Percentiles rank a stretch among this genome's conserved stretches.
Conservation (phyloP, 2,329 filamentous ascomycete genomes). For the Cladosporium sp. region DNA sequence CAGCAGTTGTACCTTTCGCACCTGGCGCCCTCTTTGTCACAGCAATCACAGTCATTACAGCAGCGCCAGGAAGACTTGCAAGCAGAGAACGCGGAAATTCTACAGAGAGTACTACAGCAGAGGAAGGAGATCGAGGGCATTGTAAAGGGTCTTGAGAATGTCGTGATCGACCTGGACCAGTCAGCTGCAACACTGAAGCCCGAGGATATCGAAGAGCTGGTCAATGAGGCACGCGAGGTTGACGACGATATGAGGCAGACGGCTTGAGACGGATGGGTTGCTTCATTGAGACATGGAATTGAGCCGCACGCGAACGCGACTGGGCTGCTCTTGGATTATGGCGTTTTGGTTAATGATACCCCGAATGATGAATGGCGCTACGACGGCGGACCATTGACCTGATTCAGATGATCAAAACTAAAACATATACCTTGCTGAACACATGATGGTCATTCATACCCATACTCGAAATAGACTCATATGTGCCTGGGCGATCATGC, state of each 20-base stretch:
- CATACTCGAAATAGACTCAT: no score
- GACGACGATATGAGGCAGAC: conserved; percentile 26
- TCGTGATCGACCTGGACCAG: conserved; percentile 55
- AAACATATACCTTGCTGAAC: no score
- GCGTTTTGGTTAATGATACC: conserved; percentile 10
- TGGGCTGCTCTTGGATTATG: not conserved
- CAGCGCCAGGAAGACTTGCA: conserved; percentile 48
- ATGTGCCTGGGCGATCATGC: no score
- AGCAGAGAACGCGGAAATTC: conserved; percentile 49
- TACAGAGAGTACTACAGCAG: conserved; percentile 50
- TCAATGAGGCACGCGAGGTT: conserved; percentile 26
- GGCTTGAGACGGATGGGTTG: conserved; percentile 11
- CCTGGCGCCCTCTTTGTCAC: conserved; percentile 52
- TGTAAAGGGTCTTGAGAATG: conserved; percentile 51
- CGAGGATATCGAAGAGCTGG: conserved; percentile 26
- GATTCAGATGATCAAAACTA: no score
- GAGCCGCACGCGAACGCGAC: not conserved
- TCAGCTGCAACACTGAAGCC: conserved; percentile 39
- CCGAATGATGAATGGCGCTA: not conserved
- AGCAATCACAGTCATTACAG: conserved; percentile 47
- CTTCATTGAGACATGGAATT: no score
- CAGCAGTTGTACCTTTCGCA: conserved; percentile 56
- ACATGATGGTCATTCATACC: no score
- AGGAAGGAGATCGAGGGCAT: conserved; percentile 54
- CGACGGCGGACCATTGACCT: no score